A percentile compares a stretch with the other conserved stretches of the same genome.
These are phyloP conservation scores for Diutina siamensis DNA, from an alignment of 1,139 yeast species.

Conservation along the genomic window DNA sequence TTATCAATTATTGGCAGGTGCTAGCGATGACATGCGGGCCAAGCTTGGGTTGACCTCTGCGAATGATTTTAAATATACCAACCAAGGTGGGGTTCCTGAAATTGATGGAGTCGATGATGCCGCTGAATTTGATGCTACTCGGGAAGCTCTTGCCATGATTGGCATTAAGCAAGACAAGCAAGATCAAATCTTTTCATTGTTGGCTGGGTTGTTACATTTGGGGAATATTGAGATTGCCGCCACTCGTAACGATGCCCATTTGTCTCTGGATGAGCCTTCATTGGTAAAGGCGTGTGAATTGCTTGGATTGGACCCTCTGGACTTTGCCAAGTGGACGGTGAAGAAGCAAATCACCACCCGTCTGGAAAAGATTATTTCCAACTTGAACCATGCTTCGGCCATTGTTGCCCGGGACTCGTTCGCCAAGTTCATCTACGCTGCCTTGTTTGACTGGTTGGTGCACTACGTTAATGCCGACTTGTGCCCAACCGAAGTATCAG, in stretches of 20 bases:
- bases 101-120: constrained; percentile 79
- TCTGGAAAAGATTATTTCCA: constrained; percentile 81
- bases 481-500: constrained; percentile 60
- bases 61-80: constrained; percentile 67
- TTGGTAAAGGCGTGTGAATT: constrained; percentile 75
- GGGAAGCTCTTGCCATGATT: constrained; percentile 64
- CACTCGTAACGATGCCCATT: constrained; percentile 73
- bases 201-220: constrained; percentile 84
- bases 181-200: constrained; percentile 56
- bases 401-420: constrained; percentile 91
- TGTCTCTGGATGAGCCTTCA: constrained; percentile 80
- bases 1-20: constrained; percentile 80
- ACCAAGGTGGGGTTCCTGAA: constrained; percentile 74
- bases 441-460: constrained; percentile 93
- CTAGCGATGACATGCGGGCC: constrained; percentile 46
- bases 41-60: constrained; percentile 51
- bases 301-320: constrained; percentile 64
- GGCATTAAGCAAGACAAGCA: constrained; percentile 60
- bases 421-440: constrained; percentile 85
- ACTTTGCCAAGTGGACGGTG: constrained; percentile 83
- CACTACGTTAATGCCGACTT: constrained; percentile 70
- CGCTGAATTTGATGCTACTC: constrained; percentile 62
- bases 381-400: constrained; percentile 76
- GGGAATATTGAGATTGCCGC: constrained; percentile 89
- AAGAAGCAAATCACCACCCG: constrained; percentile 92